A percentile compares a stretch with the other conserved stretches of the same genome.
phyloP scores from a whole-genome alignment of 306 rosid genomes.

The Senna tora region DNA sequence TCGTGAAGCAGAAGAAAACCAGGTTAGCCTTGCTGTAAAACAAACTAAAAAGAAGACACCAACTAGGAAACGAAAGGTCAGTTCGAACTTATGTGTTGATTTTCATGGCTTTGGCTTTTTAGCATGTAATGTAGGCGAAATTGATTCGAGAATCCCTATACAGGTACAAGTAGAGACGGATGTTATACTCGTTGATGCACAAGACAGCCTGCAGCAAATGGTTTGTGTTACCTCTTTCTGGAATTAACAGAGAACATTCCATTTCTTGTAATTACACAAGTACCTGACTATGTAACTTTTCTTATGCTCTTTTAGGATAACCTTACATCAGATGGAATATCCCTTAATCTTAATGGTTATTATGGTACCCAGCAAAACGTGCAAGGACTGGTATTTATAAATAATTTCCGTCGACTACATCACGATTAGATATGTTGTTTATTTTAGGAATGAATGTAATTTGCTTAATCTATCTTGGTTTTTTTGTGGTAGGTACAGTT shows the following conservation, averaged over 20 bases:
- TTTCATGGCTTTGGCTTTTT: background rate
- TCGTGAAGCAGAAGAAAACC: slow-evolving; percentile 70
- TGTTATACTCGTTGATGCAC: background rate
- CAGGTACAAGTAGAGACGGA: slow-evolving; percentile 9
- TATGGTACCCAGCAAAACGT: slow-evolving; percentile 15
- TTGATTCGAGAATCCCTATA: background rate
- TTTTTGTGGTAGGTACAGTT: slow-evolving; percentile 62
- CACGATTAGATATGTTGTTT: background rate
- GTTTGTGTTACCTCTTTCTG: slow-evolving; percentile 11
- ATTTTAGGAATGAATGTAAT: background rate
- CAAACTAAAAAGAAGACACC: slow-evolving; percentile 16
- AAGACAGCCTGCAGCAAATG: slow-evolving; percentile 16
- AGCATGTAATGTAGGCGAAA: background rate
- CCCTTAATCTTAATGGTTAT: slow-evolving; percentile 11
- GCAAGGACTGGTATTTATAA: slow-evolving; percentile 19
- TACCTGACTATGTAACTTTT: background rate
- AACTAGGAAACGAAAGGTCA: slow-evolving; percentile 13
- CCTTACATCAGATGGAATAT: slow-evolving; percentile 7
- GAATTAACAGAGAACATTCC: background rate
- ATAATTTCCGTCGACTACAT: background rate
- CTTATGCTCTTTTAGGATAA: background rate
- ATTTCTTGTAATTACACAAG: background rate
- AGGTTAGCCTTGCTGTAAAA: slow-evolving; percentile 57
- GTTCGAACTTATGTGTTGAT: background rate
- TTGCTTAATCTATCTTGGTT: background rate